Evolutionary conservation across 2,329 filamentous ascomycete species (phyloP).

Genomic region (Trichoderma atrobrunneum): DNA sequence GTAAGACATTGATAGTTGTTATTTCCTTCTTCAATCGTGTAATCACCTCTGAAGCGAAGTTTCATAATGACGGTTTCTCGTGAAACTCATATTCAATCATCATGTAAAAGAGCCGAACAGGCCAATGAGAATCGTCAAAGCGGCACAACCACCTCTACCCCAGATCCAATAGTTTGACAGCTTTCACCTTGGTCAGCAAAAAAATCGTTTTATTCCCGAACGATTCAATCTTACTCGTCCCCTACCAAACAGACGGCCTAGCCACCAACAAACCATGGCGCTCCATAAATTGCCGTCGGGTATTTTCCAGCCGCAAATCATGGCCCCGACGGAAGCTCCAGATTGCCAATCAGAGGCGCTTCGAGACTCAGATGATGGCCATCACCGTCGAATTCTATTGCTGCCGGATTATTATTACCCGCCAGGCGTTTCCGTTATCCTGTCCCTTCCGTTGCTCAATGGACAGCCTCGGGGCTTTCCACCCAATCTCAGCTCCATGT

Average conservation of each 20-base stretch:
- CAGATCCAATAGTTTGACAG: background rate
- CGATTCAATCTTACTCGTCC: background rate
- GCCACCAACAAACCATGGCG: background rate
- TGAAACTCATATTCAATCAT: background rate
- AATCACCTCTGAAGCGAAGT: background rate
- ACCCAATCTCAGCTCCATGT: constrained; percentile 3
- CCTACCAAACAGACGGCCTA: background rate
- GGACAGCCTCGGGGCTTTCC: constrained; percentile 4
- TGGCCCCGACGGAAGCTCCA: background rate
- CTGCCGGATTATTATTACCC: constrained; percentile 7
- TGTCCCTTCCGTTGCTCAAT: background rate
- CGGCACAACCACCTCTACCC: background rate
- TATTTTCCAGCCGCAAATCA: background rate
- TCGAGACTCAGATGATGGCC: background rate
- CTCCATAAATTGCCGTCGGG: background rate
- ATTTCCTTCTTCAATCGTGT: background rate
- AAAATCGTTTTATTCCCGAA: background rate
- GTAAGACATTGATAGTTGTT: background rate
- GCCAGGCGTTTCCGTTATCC: background rate
- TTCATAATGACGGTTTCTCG: background rate
- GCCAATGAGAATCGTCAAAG: background rate
- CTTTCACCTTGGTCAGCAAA: background rate
- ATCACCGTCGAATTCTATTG: background rate
- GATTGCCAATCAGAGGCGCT: constrained; percentile 8
- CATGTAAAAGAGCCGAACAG: background rate